Conservation (phyloP, 2,329 filamentous ascomycete genomes). For the Aureobasidium sp. region DNA sequence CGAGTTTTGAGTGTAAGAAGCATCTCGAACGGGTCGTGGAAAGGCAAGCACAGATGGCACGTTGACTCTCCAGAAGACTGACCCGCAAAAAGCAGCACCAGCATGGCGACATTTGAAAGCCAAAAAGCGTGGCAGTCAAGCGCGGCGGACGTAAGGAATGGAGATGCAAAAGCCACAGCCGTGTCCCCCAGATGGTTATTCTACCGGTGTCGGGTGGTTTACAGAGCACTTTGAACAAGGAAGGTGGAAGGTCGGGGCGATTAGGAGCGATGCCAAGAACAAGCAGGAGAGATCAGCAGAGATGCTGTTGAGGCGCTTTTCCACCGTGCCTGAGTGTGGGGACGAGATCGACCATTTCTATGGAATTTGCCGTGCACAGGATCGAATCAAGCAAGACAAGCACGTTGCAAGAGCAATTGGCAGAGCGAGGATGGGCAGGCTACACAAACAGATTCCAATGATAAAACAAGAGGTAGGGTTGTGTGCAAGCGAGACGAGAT, state of each 20-base stretch:
- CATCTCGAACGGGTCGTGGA: slow-evolving; percentile 10
- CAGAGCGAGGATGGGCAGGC: background rate
- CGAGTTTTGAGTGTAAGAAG: background rate
- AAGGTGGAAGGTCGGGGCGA: slow-evolving; percentile 8
- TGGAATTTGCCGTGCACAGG: slow-evolving; percentile 6
- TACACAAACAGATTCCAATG: background rate
- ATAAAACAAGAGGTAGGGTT: background rate
- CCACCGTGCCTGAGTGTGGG: slow-evolving; percentile 5
- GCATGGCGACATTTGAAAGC: background rate
- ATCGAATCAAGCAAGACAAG: background rate
- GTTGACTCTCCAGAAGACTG: background rate
- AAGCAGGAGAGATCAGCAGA: slow-evolving; percentile 12
- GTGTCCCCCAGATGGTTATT: slow-evolving; percentile 1
- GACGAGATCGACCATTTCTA: slow-evolving; percentile 7
- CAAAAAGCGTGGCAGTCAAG: background rate
- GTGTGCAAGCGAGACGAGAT: background rate
- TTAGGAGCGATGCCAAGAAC: slow-evolving; percentile 15
- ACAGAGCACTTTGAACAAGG: background rate
- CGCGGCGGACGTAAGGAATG: slow-evolving; percentile 3
- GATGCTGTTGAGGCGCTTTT: slow-evolving; percentile 14
- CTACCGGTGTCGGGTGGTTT: background rate
- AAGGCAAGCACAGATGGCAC: slow-evolving; percentile 10
- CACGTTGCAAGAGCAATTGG: background rate
- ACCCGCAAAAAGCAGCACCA: slow-evolving; percentile 9
- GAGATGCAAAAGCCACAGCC: slow-evolving; percentile 5